Evolutionary conservation across 2,329 filamentous ascomycete species (phyloP).

Genomic region (Penicillium sp.): DNA sequence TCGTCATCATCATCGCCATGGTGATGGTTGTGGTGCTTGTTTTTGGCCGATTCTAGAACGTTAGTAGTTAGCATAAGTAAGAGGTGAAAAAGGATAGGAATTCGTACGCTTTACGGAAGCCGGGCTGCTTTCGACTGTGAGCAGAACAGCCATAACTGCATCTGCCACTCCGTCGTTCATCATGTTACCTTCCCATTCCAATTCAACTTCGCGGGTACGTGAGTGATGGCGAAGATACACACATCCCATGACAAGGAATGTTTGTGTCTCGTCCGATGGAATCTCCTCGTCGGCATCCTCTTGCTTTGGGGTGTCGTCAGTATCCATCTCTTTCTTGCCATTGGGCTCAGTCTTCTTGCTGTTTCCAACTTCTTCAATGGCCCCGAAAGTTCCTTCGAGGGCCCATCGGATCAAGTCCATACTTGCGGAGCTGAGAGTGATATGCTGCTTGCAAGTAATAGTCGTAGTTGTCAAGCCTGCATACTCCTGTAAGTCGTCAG

Average conservation of each 20-base stretch:
- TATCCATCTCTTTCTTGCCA: conserved; percentile 39
- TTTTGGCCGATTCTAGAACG: conserved; percentile 57
- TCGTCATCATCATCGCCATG: conserved; percentile 47
- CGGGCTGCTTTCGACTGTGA: conserved; percentile 89
- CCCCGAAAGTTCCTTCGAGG: conserved; percentile 89
- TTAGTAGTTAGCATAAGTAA: conserved; percentile 18
- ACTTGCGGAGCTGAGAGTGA: conserved; percentile 83
- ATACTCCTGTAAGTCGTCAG: conserved; percentile 92
- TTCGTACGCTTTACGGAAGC: conserved; percentile 84
- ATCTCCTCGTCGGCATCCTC: conserved; percentile 50
- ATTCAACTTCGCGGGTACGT: conserved; percentile 72
- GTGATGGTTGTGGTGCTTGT: conserved; percentile 54
- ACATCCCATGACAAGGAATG: conserved; percentile 81
- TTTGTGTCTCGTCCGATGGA: conserved; percentile 34
- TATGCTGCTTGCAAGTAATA: conserved; percentile 85
- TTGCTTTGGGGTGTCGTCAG: conserved; percentile 28
- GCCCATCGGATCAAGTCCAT: conserved; percentile 92
- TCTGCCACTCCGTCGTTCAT: conserved; percentile 98
- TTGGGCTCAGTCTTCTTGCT: conserved; percentile 12
- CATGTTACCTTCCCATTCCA: conserved; percentile 98
- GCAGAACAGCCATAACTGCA: conserved; percentile 86
- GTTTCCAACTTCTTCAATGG: conserved; percentile 61
- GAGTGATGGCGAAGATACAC: conserved; percentile 75
- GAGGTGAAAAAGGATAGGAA: background rate
- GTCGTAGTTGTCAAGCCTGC: conserved; percentile 95